Evolutionary conservation across 257 asterid genomes (phyloP).

Genomic region (Salvia miltiorrhiza): DNA sequence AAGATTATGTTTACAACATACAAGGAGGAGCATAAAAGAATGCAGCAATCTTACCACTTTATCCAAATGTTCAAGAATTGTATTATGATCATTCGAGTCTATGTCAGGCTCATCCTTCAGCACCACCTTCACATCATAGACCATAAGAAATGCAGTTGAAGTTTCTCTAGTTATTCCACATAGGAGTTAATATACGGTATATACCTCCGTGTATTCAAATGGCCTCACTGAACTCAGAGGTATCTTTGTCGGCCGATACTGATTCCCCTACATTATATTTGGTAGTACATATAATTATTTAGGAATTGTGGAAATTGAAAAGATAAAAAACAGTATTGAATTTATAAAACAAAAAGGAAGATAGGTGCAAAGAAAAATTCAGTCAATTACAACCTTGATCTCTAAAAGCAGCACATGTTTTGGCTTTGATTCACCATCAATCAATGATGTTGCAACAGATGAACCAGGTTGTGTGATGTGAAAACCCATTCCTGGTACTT

Average conservation of each 20-base stretch:
- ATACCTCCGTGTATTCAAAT: constrained; percentile 91
- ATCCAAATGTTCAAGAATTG: constrained; percentile 94
- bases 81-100: constrained; percentile 85
- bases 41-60: constrained; percentile 56
- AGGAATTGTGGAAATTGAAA: background rate
- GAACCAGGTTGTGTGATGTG: constrained; percentile 99
- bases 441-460: constrained; percentile 93
- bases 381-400: constrained; percentile 62
- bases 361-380: constrained; percentile 8
- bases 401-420: constrained; percentile 94
- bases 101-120: constrained; percentile 90
- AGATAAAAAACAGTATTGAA: background rate
- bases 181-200: constrained; percentile 20
- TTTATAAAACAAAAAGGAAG: background rate
- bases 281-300: constrained; percentile 22
- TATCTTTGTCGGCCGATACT: constrained; percentile 93
- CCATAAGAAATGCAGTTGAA: constrained; percentile 20
- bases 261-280: constrained; percentile 67
- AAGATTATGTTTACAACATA: constrained; percentile 4
- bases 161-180: constrained; percentile 23
- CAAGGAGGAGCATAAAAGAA: constrained; percentile 14
- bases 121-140: constrained; percentile 58
- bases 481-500: constrained; percentile 99
- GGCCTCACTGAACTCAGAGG: constrained; percentile 93
- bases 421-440: constrained; percentile 97